Base-by-base conservation (phyloP, 352 stramenopile genomes). In the Aphanomyces euteiches region DNA sequence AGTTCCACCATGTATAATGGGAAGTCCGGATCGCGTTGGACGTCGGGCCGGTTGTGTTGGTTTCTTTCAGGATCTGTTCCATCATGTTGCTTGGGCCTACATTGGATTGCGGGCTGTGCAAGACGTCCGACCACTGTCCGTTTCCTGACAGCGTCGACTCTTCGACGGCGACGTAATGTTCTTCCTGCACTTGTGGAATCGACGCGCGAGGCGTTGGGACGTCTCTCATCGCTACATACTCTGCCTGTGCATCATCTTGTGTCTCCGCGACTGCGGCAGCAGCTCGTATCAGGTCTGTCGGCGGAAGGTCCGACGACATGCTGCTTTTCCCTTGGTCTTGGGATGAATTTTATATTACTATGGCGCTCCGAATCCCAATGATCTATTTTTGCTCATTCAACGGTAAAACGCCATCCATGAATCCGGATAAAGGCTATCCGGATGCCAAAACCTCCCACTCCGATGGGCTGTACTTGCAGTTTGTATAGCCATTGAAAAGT, bases 1-100 rank as follows among this genome's bases (percentile, higher is more conserved):
- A 94, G 69, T 80, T 93, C 87, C 87, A 96, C 85, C 84, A 93
- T 68, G 87, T 93, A 73, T 94, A 96, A 77, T 96, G 79, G 15
- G 84, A 91, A 47, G 88, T 96, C 68, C 82, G 87, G 64, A 96
- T 82, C 68, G 92, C 85, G 74, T 95, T 95, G 2, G 80, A 85
- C 7, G 81, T 19, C 21, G 36, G 8, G 19, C 5, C 28, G 28
- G 38, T 38, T 6, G 47, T 37, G 10, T 50, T 50, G 43, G 43
- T 50, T n/a, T 50, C 43, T n/a, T 50, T 50, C 43, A 50, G 17
- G 17, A 50, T 12, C 43, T 50, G 10, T n/a, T 50, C 43, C 43
- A 50, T 50, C 28, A 28, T 28, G 10, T 12, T 50, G 43, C 17
- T n/a, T 12, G 43, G 43, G 10, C 36, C 6, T n/a, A 37, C 54